Evolutionary conservation across 176 grass and related monocot species (phyloP), one percentile per base, ranked within the genome.

Genomic region (Zea luxurians): DNA sequence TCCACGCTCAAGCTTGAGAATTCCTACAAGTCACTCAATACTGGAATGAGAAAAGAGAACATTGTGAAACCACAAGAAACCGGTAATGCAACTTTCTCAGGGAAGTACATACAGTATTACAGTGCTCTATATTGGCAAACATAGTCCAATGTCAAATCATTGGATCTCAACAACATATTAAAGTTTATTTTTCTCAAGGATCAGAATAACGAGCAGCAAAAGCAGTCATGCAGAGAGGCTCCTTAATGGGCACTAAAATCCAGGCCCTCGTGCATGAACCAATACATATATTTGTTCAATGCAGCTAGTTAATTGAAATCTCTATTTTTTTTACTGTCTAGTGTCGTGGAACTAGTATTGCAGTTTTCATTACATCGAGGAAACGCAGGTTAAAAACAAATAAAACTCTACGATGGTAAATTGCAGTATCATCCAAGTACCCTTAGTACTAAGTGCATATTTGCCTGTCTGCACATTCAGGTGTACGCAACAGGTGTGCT

Each of bases 1-100:
- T 99, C 90, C 55, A 95, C 86, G 18, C 96, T 99, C 87, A 95
- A 89, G 79, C 92, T 95, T 60, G 96, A 95, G 9, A 89, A 83
- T 80, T 97, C 91, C 91, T 97, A 79, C 57, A 87, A 83, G 77
- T 75, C 48, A 71, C n/a, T 38, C 45, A 76, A 67, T 38, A 65
- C 20, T 64, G 11, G 16, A 84, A 68, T 70, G 47, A 75, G 43
- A 71, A 80, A 72, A 4, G 0, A 79, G 16, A 84, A 63, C 18
- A 48, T 68, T 68, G 63, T 20, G 2, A 49, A 88, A 83, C 11
- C 27, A 17, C 8, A 44, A 46, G 8, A 73, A 49, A 48, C 6
- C 34, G 11, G 4, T n/a, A 57, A 47, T 64, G 47, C 8, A 4
- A 20, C 41, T 49, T 59, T 54, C 17, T 75, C 18, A 37, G 3